Evolutionary conservation across 2,329 filamentous ascomycete species (phyloP).

Genomic region (Fusarium sp.): DNA sequence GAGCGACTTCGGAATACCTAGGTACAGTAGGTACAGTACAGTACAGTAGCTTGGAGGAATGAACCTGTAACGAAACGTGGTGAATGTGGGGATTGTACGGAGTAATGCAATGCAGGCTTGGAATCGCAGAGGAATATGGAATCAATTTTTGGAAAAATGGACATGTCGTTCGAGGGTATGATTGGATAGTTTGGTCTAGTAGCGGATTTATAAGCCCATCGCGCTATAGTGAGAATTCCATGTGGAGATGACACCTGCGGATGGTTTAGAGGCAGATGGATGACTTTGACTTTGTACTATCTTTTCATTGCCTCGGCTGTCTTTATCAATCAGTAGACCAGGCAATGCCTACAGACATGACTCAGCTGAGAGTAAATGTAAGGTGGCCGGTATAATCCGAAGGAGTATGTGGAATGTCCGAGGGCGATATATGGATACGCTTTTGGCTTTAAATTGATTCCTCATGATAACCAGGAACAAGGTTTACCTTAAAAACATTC

Average conservation of each 20-base stretch:
- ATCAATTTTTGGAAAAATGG: conserved; percentile 38
- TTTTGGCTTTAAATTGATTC: conserved; percentile 32
- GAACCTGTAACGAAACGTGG: conserved; percentile 6
- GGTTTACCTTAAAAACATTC: conserved; percentile 1
- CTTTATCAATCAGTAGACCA: conserved; percentile 39
- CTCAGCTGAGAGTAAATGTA: conserved; percentile 5
- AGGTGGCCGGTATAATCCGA: conserved; percentile 3
- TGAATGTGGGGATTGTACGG: conserved; percentile 11
- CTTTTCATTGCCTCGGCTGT: neutral
- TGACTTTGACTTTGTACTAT: conserved; percentile 8
- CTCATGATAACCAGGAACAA: conserved; percentile 35
- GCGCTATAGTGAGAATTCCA: neutral
- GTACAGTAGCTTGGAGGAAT: too few relatives aligned
- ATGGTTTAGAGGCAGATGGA: conserved; percentile 30
- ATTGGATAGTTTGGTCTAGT: conserved; percentile 21
- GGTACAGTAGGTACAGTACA: too few relatives aligned
- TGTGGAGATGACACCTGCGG: conserved; percentile 14
- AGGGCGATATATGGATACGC: conserved; percentile 1
- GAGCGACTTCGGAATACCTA: conserved; percentile 35
- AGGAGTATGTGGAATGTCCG: conserved; percentile 2
- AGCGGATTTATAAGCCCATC: conserved; percentile 31
- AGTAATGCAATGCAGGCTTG: conserved; percentile 15
- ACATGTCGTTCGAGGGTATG: neutral
- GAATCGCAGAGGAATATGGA: conserved; percentile 17
- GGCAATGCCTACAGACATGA: conserved; percentile 1